Evolutionary conservation across 202 grass and related monocot species (phyloP), one percentile per base, ranked within the genome.

Genomic region (Saccharum hybrid): DNA sequence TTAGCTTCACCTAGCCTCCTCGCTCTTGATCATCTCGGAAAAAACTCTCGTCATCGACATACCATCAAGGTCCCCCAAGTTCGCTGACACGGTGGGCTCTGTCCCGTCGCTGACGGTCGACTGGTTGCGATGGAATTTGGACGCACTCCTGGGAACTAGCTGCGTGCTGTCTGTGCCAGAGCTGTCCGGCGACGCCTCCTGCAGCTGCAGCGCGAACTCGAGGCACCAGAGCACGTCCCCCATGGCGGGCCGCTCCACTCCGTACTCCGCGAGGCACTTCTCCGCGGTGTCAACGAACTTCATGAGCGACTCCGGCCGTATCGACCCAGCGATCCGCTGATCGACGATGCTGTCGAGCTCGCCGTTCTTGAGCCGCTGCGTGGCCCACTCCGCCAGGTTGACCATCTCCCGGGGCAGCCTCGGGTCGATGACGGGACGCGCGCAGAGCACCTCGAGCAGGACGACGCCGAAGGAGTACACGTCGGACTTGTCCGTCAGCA

Each of bases 401-500:
- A 93, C 96, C 93, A 81, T 95, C 8, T 98, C 90, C 63, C 81
- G 84, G 0, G 96, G 80, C 9, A 98, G 87, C 34, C 86, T 90
- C 0, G 89, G 89, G 78, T 98, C 90, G 51, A 98, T 95, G 77
- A 95, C 92, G 0, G 96, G 56, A 22, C 90, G 87, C 10, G 92
- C 90, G 76, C 92, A 94, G 34, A 94, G 77, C 79, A 97, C 90
- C 90, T 97, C 92, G 8, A 94, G 88, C 76, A 94, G 61, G 66
- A 97, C 95, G n/a, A 97, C 92, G 68, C 95, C 90, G 49, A 97
- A 97, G 36, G 92, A 94, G 38, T 94, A 97, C 51, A 94, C 95
- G 62, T 97, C 90, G 1, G 95, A 94, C 82, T 97, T 97, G 6
- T 97, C 90, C 48, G 95, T 97, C 49, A 97, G 83, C 87, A 81